Percentiles rank a stretch among this genome's conserved stretches.
Evolutionary conservation across 2,329 filamentous ascomycete genomes (phyloP).

Genomic region (Colletotrichum melonis): DNA sequence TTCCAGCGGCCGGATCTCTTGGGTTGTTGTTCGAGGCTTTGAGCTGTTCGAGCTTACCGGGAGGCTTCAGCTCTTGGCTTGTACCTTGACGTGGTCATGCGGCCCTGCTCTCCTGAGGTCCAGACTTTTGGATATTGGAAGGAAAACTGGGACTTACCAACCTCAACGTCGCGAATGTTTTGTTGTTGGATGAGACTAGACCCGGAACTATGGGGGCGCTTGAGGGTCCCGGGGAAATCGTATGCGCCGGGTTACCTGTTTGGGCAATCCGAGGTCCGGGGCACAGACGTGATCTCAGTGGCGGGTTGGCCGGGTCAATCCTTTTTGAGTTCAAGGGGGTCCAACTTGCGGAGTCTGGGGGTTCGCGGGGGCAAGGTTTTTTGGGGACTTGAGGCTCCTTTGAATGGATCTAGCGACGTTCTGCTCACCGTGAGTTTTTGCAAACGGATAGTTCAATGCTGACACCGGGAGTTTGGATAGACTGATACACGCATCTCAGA

Average conservation of each 20-base stretch:
- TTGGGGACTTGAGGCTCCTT: background rate
- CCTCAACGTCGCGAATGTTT: constrained; percentile 10
- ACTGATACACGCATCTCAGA: constrained; percentile 2
- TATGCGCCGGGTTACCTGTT: constrained; percentile 30
- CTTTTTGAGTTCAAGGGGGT: background rate
- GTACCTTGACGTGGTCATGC: background rate
- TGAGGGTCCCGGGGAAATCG: constrained; percentile 9
- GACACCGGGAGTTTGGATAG: background rate
- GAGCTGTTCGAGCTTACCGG: background rate
- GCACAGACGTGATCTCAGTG: background rate
- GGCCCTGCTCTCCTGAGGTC: background rate
- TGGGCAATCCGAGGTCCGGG: constrained; percentile 19
- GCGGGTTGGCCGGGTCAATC: constrained; percentile 6
- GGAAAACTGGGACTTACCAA: background rate
- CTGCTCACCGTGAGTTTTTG: background rate
- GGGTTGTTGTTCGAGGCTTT: background rate
- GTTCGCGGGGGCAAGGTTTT: constrained; percentile 16
- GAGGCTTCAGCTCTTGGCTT: constrained; percentile 4
- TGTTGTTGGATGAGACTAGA: constrained; percentile 11
- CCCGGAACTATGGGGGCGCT: background rate
- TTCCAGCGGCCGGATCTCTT: background rate
- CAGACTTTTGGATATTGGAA: constrained; percentile 2
- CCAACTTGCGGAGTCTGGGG: constrained; percentile 14
- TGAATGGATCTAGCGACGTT: background rate
- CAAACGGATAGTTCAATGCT: background rate